Evolutionary conservation across 2,329 filamentous ascomycete genomes (phyloP), one percentile per base, ranked within the genome.

Genomic region (Gremmenia infestans): DNA sequence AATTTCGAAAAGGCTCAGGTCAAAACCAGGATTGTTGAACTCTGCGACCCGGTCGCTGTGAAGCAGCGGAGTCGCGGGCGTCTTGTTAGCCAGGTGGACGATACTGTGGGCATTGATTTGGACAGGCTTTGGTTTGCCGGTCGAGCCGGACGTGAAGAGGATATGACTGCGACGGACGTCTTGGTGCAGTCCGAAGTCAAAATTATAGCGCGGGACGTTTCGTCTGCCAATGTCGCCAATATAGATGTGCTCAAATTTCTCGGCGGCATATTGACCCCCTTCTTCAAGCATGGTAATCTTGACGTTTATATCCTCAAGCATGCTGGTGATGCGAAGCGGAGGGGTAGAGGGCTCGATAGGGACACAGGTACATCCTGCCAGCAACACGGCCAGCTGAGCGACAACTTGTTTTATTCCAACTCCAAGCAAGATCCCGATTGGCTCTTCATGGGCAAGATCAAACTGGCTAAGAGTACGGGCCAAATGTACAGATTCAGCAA

Each of bases 11-110:
- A 49, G 47, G 14, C 28, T 36, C 35, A 49, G 28, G 37, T 49
- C 47, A 19, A 49, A 49, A n/a, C 47, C 37, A 19, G 47, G 35
- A 11, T 49, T 49, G 47, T 49, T 49, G 47, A 49, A 28, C 17
- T 49, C 28, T 19, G 37, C 47, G 5, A 49, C 47, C 6, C 35
- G 19, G 23, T 49, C 47, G 22, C n/a, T 36, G 11, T 17, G 28
- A n/a, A 36, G 17, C n/a, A 49, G 14, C 4, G 47, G 47, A 19
- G 37, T 36, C 17, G 23, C 12, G 8, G 47, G 47, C 14, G 47
- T 36, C 19, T 37, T 28, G 28, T 37, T 36, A 9, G 37, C 47
- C 17, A 49, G 28, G 11, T 49, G 47, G 14, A 49, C 11, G 47
- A 49, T 49, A 14, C 28, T 36, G 19, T 22, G 28, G 14, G 47